Evolutionary conservation across 495 filamentous ascomycete genomes (phyloP), one percentile per base, ranked within the genome.

Genomic region (Terfezia claveryi): DNA sequence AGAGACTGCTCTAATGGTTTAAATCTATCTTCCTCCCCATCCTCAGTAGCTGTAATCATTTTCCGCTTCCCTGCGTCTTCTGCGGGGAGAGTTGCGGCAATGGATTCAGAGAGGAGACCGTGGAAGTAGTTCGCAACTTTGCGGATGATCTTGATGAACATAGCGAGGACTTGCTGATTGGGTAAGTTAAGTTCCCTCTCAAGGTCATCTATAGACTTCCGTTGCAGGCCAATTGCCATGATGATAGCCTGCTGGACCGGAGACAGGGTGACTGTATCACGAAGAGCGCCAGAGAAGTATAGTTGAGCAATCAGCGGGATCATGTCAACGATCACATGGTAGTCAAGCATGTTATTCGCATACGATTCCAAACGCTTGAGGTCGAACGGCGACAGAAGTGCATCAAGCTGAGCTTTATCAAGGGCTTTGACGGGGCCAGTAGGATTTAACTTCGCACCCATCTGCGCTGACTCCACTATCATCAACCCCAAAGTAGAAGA

Each of bases 301-400:
- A 87, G 76, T 8, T 74, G 71, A 7, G 92, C 77, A 52, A 96
- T 77, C 7, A 71, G 73, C 2, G 92, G 92, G 57, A 96, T 72
- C 68, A 99, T 77, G 63, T 99, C 92, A 37, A 96, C 74, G 54
- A 99, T 91, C 60, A 94, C 89, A 66, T 94, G 92, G 70, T 95
- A 93, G 64, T 99, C 92, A 16, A 99, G 75, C 68, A 95, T 81
- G 65, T 94, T 94, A 68, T 91, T 92, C 10, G 91, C 85, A 63
- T 96, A 99, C 56, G 82, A 84, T 63, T 95, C 89, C 36, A 96
- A 73, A 36, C 92, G 80, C 69, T 94, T 94, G 57, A 94, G 76
- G 64, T 99, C 92, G 64, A 87, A 95, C 1, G 92, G 87, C 11
- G 85, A 87, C 65, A 96, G 76, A 1, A 78, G 64, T 36, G 64